Evolutionary conservation across 2,329 filamentous ascomycete genomes (phyloP).

Genomic region (Scedosporium aurantiacum): DNA sequence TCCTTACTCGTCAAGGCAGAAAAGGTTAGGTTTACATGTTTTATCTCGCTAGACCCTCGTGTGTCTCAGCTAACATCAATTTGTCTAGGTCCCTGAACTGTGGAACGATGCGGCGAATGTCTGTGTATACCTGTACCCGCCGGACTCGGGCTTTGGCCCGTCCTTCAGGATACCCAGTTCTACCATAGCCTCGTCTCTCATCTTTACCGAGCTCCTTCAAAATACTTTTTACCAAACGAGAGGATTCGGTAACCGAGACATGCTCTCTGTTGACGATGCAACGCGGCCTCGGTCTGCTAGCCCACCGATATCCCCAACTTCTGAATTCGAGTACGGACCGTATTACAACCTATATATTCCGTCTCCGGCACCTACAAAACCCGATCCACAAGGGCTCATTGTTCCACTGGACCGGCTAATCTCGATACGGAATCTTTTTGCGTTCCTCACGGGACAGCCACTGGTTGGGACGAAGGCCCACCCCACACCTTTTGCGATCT

Average conservation of each 20-base stretch:
- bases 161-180: conserved; percentile 51
- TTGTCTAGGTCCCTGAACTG: conserved; percentile 47
- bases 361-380: conserved; percentile 24
- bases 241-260: conserved; percentile 37
- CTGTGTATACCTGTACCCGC: conserved; percentile 45
- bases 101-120: conserved; percentile 52
- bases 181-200: conserved; percentile 40
- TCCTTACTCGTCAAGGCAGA: conserved; percentile 40
- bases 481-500: conserved; percentile 41
- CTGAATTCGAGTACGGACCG: conserved; percentile 21
- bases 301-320: conserved; percentile 26
- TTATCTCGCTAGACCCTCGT: not conserved
- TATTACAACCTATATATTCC: conserved; percentile 46
- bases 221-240: conserved; percentile 6
- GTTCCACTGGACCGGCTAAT: conserved; percentile 40
- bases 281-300: conserved; percentile 23
- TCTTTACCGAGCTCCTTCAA: conserved; percentile 36
- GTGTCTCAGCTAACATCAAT: conserved; percentile 6
- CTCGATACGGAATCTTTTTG: conserved; percentile 53
- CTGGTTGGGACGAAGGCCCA: conserved; percentile 45
- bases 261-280: conserved; percentile 39
- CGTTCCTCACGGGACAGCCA: conserved; percentile 52
- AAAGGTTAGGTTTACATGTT: conserved; percentile 28
- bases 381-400: not conserved
- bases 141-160: conserved; percentile 35